Percentiles rank a stretch among this genome's conserved stretches.
These are phyloP conservation scores for Aspergillus saccharolyticus DNA, from an alignment of 495 filamentous ascomycete species.

Conservation along the genomic window DNA sequence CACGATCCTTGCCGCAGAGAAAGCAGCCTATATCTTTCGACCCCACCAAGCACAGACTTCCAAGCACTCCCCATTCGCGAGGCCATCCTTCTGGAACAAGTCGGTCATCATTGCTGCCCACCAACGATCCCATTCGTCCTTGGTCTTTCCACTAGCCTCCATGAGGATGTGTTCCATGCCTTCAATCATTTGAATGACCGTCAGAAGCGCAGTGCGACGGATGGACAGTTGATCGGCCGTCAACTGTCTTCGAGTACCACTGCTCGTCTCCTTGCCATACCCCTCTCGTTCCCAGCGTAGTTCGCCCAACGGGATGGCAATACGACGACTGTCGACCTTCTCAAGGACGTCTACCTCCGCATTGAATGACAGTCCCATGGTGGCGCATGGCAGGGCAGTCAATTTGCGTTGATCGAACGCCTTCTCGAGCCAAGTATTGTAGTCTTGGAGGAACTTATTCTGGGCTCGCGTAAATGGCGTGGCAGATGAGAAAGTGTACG, in stretches of 20 bases:
- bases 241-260: slow-evolving; percentile 44
- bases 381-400: slow-evolving; percentile 71
- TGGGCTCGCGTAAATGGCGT: slow-evolving; percentile 73
- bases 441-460: slow-evolving; percentile 77
- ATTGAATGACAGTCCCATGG: slow-evolving; percentile 70
- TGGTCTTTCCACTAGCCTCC: slow-evolving; percentile 76
- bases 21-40: slow-evolving; percentile 49
- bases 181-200: slow-evolving; percentile 83
- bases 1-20: slow-evolving; percentile 11
- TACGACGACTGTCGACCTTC: slow-evolving; percentile 64
- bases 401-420: slow-evolving; percentile 68
- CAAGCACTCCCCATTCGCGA: slow-evolving; percentile 80
- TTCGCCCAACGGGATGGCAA: slow-evolving; percentile 83
- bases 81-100: slow-evolving; percentile 71
- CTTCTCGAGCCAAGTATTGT: slow-evolving; percentile 76
- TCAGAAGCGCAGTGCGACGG: slow-evolving; percentile 71
- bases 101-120: slow-evolving; percentile 80
- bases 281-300: slow-evolving; percentile 81
- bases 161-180: slow-evolving; percentile 77
- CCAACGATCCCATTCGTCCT: slow-evolving; percentile 92
- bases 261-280: slow-evolving; percentile 33
- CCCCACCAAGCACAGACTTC: slow-evolving; percentile 97
- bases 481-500: slow-evolving; percentile 76
- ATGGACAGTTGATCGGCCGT: slow-evolving; percentile 70
- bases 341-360: slow-evolving; percentile 70